Evolutionary conservation across 371 early-diverging fungal genomes (phyloP).

Genomic region (Dichotomocladium elegans): DNA sequence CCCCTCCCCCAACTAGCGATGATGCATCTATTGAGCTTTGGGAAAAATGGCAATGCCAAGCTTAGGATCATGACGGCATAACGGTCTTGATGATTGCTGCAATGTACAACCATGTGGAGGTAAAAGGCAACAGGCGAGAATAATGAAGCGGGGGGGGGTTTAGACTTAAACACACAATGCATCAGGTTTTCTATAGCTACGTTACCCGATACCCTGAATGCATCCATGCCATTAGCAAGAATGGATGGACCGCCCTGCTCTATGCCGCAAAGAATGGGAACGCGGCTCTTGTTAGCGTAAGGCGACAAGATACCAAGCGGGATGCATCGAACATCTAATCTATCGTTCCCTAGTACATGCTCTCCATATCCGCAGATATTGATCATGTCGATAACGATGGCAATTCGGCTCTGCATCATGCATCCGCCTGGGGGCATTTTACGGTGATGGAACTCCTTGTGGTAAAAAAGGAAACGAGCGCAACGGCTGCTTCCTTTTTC

Average conservation of each 20-base stretch:
- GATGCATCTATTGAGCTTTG: too few species aligned
- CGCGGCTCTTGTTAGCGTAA: constrained; percentile 44
- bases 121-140: constrained; percentile 1
- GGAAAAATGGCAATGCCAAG: background rate
- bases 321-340: background rate
- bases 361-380: constrained; percentile 46
- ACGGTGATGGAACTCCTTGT: constrained; percentile 44
- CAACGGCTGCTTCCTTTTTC: background rate
- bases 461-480: constrained; percentile 15
- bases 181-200: constrained; percentile 44
- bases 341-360: constrained; percentile 25
- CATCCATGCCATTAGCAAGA: constrained; percentile 47
- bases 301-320: background rate
- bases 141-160: background rate
- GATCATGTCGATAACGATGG: constrained; percentile 52
- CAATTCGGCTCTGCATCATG: constrained; percentile 49
- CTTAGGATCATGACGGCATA: constrained; percentile 42
- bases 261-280: constrained; percentile 49
- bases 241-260: constrained; percentile 42
- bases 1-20: too few species aligned
- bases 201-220: constrained; percentile 44
- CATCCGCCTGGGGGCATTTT: constrained; percentile 48
- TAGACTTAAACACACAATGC: background rate
- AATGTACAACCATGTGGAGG: constrained; percentile 46
- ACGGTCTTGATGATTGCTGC: constrained; percentile 51